Conservation (phyloP, 2,329 filamentous ascomycete genomes). For the Sporothrix mexicana region DNA sequence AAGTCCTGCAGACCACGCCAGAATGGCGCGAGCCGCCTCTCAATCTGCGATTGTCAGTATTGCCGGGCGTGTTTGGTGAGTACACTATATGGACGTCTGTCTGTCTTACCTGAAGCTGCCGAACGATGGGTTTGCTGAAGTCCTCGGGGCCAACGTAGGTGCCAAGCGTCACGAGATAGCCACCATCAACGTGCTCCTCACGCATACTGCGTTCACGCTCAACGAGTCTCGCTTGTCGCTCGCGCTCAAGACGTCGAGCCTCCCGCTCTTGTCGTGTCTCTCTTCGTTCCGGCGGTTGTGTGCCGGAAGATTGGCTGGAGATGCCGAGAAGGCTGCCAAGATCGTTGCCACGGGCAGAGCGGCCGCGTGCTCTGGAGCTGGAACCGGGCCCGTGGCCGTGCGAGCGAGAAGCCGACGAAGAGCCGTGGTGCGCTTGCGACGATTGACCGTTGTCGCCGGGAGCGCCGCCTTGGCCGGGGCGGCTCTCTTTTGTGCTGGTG, state of each 20-base stretch:
- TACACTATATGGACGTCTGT: no score
- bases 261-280: constrained; percentile 94
- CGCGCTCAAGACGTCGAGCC: constrained; percentile 81
- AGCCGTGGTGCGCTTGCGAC: not conserved
- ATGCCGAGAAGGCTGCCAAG: constrained; percentile 55
- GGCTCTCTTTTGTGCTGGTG: constrained; percentile 46
- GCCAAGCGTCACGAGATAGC: constrained; percentile 90
- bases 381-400: constrained; percentile 35
- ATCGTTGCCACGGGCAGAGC: constrained; percentile 52
- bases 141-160: constrained; percentile 93
- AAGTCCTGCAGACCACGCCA: constrained; percentile 94
- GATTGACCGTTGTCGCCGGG: constrained; percentile 35
- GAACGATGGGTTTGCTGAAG: constrained; percentile 85
- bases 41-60: constrained; percentile 66
- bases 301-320: constrained; percentile 48
- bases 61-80: no score
- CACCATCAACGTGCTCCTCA: constrained; percentile 93
- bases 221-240: constrained; percentile 74
- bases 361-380: constrained; percentile 40
- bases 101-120: constrained; percentile 79
- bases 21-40: constrained; percentile 89
- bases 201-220: constrained; percentile 89
- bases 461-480: constrained; percentile 36
- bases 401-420: constrained; percentile 6
- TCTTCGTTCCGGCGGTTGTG: constrained; percentile 62